Evolutionary conservation across 495 filamentous ascomycete species (phyloP).

Genomic region (Aspergillus cavernicola): DNA sequence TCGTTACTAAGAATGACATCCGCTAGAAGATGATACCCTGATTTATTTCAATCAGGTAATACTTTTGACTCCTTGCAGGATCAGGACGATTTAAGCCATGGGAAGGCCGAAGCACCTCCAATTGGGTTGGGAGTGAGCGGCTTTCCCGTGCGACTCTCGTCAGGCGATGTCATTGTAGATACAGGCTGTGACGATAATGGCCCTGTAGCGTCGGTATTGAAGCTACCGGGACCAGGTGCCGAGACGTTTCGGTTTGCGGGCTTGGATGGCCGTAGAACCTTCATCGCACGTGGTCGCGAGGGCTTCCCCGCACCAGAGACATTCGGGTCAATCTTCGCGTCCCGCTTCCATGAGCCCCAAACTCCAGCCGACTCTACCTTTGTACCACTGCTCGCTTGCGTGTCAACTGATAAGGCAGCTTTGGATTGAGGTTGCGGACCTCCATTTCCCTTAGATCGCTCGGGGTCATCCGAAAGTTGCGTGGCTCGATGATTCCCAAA

Average conservation of each 20-base stretch:
- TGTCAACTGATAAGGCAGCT: conserved; percentile 23
- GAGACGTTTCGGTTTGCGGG: conserved; percentile 39
- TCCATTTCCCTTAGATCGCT: conserved; percentile 24
- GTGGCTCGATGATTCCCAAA: conserved; percentile 37
- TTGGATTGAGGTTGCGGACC: conserved; percentile 20
- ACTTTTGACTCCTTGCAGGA: conserved; percentile 12
- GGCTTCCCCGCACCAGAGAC: conserved; percentile 39
- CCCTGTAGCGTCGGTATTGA: conserved; percentile 23
- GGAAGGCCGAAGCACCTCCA: conserved; percentile 90
- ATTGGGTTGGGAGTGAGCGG: conserved; percentile 69
- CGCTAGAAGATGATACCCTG: conserved; percentile 9
- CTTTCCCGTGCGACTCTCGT: conserved; percentile 43
- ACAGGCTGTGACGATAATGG: conserved; percentile 22
- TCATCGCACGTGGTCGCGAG: conserved; percentile 63
- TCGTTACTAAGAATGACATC: background rate
- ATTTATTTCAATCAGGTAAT: conserved; percentile 27
- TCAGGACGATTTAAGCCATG: conserved; percentile 69
- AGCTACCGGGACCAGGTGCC: conserved; percentile 30
- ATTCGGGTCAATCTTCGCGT: conserved; percentile 44
- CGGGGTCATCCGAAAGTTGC: conserved; percentile 17
- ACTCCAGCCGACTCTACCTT: conserved; percentile 49
- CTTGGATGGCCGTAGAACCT: conserved; percentile 69
- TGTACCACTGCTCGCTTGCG: conserved; percentile 30
- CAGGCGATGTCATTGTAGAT: conserved; percentile 22
- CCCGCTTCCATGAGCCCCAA: conserved; percentile 69